Evolutionary conservation across 2,329 filamentous ascomycete genomes (phyloP), one percentile per base, ranked within the genome.

Genomic region (Diplodia corticola): DNA sequence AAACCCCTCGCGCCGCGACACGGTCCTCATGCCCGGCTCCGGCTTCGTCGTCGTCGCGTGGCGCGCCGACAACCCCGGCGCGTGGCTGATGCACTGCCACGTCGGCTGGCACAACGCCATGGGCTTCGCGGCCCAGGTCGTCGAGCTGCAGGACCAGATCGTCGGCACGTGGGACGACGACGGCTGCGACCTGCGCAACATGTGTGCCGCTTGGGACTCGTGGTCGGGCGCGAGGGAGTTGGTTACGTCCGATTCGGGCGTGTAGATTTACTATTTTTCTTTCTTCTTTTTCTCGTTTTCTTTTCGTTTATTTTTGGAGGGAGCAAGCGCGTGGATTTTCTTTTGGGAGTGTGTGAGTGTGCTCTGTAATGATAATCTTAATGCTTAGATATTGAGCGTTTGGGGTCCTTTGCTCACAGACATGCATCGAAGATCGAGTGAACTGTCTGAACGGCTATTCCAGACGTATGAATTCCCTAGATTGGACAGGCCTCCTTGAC

Each of bases 21-120:
- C 65, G 4, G 76, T 90, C 0, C 84, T 89, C 1, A 77, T 92
- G 0, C 84, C 83, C n/a, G 88, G 89, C 0, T 69, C 69, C 4
- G 79, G 78, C 2, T 82, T 82, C 69, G 79, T 81, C 20, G 81
- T 86, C 13, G 72, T 86, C 17, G 84, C 85, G 22, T 85, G 85
- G 74, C 73, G 76, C 54, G 82, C 82, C 0, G 77, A 81, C 50
- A 86, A 86, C 72, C 84, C 85, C 0, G 85, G 85, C 4, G 69
- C 72, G 46, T 77, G 74, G 75, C 68, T 73, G 48, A 67, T 66
- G 48, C 65, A 66, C 44, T 64, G 64, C n/a, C 64, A 63, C 51
- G 30, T 67, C 15, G 50, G 91, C 73, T 94, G 75, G 78, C 76
- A 78, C 64, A 68, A 65, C 5, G 72, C 74, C 33, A 73, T 73